Base-by-base conservation (phyloP, 2,329 filamentous ascomycete species). In the Talaromyces marneffei region DNA sequence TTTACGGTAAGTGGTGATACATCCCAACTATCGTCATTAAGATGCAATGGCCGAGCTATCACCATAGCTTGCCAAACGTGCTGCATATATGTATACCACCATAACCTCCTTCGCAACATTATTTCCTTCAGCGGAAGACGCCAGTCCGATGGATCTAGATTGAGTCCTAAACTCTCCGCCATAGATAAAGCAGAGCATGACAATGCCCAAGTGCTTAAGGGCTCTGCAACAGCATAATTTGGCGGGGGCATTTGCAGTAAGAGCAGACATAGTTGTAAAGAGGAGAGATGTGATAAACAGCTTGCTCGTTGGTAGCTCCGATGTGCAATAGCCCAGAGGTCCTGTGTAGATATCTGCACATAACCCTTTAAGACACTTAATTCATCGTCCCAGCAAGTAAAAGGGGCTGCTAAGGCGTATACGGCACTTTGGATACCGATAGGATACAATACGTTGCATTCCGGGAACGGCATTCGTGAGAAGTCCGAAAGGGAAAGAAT, bases 81-180 rank as follows among this genome's bases (percentile, higher is more conserved):
- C 25, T 57, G 37, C 18, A 39, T 57, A 18, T 57, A 57, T 31
- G 40, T 57, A 29, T 42, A 29, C 54, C 54, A 57, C 54, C 54
- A 57, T 12, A 57, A 27, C n/a, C 54, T 57, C n/a, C 29, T 44
- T 10, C 54, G 54, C 40, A 57, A 12, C 39, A 23, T 42, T 4
- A 57, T 57, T 18, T 57, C 54, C 54, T 23, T 42, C 7, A 25
- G 37, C 23, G 54, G 54, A n/a, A 57, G 54, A 31, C 54, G 37
- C 54, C 54, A 57, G 9, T 57, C 18, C 2, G 54, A 57, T 46
- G 54, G 54, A 57, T 57, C 54, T 37, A 44, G 27, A 23, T 57
- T 57, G 9, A 57, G 40, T 0, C 54, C 54, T n/a, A 57, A 27
- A 35, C 37, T 57, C 40, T 57, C 54, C 29, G 54, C 54, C 27